Conservation (phyloP, 768 basidiomycete genomes). For the Rhizopogon sp. region DNA sequence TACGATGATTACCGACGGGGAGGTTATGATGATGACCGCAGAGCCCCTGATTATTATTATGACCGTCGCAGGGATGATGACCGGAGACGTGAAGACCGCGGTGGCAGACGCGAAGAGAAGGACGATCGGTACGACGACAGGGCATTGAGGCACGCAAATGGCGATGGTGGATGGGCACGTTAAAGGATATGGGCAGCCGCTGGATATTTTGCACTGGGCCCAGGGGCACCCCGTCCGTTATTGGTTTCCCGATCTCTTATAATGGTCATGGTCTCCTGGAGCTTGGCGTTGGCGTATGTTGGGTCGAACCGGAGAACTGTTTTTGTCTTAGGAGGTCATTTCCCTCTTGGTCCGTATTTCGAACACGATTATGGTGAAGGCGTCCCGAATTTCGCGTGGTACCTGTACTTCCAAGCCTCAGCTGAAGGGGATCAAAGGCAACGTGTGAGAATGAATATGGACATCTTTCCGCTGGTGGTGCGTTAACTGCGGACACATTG, state of each 20-base stretch:
- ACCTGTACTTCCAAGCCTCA: background rate
- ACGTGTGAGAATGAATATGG: background rate
- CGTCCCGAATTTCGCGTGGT: slow-evolving; percentile 21
- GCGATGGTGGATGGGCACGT: slow-evolving; percentile 75
- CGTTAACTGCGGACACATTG: background rate
- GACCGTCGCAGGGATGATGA: slow-evolving; percentile 82
- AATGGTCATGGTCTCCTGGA: slow-evolving; percentile 43
- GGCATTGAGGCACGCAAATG: slow-evolving; percentile 66
- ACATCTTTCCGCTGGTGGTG: background rate
- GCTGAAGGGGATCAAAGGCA: background rate
- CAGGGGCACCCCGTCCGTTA: slow-evolving; percentile 24
- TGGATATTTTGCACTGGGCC: slow-evolving; percentile 29
- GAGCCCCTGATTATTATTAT: slow-evolving; percentile 81
- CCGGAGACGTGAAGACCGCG: slow-evolving; percentile 56
- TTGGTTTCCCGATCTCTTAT: slow-evolving; percentile 42
- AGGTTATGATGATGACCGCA: slow-evolving; percentile 73
- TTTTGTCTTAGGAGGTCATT: slow-evolving; percentile 32
- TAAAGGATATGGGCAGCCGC: slow-evolving; percentile 39
- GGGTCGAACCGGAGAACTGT: slow-evolving; percentile 31
- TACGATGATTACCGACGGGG: slow-evolving; percentile 88
- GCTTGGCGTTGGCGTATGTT: slow-evolving; percentile 33
- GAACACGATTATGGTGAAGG: slow-evolving; percentile 25
- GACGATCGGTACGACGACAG: slow-evolving; percentile 79
- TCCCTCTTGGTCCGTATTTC: slow-evolving; percentile 30
- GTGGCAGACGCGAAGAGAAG: slow-evolving; percentile 79